Evolutionary conservation across 495 filamentous ascomycete species (phyloP).

Genomic region (Hypoxylon lienhwacheense): DNA sequence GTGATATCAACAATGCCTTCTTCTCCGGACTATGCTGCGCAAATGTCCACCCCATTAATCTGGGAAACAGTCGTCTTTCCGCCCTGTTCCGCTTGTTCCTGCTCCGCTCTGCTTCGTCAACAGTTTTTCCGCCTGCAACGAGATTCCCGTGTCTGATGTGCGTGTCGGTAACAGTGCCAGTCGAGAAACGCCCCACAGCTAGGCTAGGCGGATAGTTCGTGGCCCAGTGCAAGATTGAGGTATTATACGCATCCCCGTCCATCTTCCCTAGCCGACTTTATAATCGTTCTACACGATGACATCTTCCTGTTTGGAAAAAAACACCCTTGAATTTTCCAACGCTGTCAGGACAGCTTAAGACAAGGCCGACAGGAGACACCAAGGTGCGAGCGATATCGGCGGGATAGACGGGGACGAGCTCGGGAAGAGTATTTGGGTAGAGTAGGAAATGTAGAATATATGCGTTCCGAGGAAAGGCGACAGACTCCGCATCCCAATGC

Average conservation of each 20-base stretch:
- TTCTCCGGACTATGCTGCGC: constrained; percentile 6
- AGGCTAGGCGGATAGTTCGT: not conserved
- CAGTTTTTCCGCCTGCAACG: not conserved
- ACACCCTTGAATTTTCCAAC: not conserved
- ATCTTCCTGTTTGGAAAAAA: not conserved
- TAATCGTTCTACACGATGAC: not conserved
- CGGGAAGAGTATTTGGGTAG: constrained; percentile 2
- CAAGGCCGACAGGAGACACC: no score
- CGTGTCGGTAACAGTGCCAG: not conserved
- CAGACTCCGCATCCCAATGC: constrained; percentile 44
- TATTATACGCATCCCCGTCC: constrained; percentile 3
- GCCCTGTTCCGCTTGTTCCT: not conserved
- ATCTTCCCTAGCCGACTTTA: not conserved
- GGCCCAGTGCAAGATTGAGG: not conserved
- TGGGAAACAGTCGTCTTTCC: not conserved
- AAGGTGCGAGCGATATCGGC: not conserved
- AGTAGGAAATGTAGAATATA: constrained; percentile 33
- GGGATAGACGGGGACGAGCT: not conserved
- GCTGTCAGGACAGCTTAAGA: not conserved
- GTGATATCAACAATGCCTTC: constrained; percentile 24
- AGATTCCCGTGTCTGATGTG: constrained; percentile 2
- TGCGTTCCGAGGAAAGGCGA: constrained; percentile 38
- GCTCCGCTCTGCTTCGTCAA: constrained; percentile 1
- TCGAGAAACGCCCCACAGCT: not conserved
- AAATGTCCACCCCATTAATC: constrained; percentile 3